Evolutionary conservation across 2,329 filamentous ascomycete species (phyloP), one percentile per base, ranked within the genome.

Genomic region (Trichoderma afroharzianum): DNA sequence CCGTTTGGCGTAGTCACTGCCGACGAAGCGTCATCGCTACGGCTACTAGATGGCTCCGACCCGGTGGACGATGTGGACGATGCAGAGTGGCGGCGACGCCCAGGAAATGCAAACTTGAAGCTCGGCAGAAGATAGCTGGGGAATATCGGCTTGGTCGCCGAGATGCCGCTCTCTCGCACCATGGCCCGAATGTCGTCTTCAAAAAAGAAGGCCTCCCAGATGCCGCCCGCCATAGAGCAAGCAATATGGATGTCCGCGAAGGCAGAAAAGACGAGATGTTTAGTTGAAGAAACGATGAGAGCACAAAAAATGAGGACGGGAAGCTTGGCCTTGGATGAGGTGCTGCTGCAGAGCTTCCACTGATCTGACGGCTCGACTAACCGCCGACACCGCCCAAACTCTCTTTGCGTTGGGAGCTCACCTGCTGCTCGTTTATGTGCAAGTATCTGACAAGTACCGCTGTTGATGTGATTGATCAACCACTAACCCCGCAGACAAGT

Each of bases 51-150:
- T 3, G 36, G 43, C 2, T 68, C 66, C 11, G 66, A 69, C 15
- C 39, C 47, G 2, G 63, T 30, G 4, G 66, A 69, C 4, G 57
- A 69, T 4, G 79, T 77, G 21, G 77, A 79, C 18, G 79, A 76
- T 1, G 80, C 76, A 11, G 81, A 80, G 53, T 80, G 80, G 71
- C 83, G 80, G 71, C 83, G 83, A 64, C 83, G 82, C 55, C 81
- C 57, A 3, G 66, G 81, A 73, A 87, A 84, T n/a, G 84, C 82
- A 57, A 87, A 81, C 59, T 79, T 81, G 74, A 88, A 80, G 76
- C 81, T 85, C 12, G 87, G 86, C 26, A 89, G 82, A 30, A 89
- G 80, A 76, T 85, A 89, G 73, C 77, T 81, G 12, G 87, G 83
- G 75, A 88, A 88, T 32, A 81, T 79, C 30, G 83, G 84, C 70